Evolutionary conservation across 768 basidiomycete species (phyloP).

Genomic region (Megacollybia marginata): DNA sequence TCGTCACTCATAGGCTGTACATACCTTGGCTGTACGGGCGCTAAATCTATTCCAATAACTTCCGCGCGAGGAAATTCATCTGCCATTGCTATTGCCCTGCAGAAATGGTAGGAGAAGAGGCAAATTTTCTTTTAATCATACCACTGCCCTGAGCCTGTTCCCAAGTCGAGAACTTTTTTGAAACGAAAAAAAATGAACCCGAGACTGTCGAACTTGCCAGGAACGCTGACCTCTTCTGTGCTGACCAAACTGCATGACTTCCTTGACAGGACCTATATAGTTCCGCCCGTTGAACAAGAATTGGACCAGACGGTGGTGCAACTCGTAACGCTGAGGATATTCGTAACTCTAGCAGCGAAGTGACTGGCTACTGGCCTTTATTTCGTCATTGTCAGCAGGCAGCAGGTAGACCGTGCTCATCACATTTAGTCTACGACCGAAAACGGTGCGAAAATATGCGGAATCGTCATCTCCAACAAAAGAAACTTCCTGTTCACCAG

Average conservation of each 20-base stretch:
- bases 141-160: conserved; percentile 63
- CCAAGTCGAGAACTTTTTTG: conserved; percentile 53
- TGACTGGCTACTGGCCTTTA: conserved; percentile 33
- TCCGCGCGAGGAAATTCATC: conserved; percentile 64
- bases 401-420: conserved; percentile 54
- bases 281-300: conserved; percentile 59
- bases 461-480: conserved; percentile 37
- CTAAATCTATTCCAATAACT: conserved; percentile 64
- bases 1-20: background rate
- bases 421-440: conserved; percentile 48
- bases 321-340: conserved; percentile 45
- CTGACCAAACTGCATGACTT: conserved; percentile 44
- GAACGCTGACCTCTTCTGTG: conserved; percentile 31
- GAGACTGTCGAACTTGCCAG: background rate
- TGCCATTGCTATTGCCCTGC: conserved; percentile 67
- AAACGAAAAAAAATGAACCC: conserved; percentile 1
- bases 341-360: conserved; percentile 1
- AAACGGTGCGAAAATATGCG: conserved; percentile 44
- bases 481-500: conserved; percentile 20
- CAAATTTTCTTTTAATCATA: conserved; percentile 17
- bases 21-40: conserved; percentile 62
- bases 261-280: conserved; percentile 59
- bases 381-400: conserved; percentile 61
- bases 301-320: conserved; percentile 58
- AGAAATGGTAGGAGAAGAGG: conserved; percentile 1